These are phyloP conservation scores for Colletotrichum sidae DNA, from an alignment of 2,329 filamentous ascomycete genomes.

Conservation along the genomic window DNA sequence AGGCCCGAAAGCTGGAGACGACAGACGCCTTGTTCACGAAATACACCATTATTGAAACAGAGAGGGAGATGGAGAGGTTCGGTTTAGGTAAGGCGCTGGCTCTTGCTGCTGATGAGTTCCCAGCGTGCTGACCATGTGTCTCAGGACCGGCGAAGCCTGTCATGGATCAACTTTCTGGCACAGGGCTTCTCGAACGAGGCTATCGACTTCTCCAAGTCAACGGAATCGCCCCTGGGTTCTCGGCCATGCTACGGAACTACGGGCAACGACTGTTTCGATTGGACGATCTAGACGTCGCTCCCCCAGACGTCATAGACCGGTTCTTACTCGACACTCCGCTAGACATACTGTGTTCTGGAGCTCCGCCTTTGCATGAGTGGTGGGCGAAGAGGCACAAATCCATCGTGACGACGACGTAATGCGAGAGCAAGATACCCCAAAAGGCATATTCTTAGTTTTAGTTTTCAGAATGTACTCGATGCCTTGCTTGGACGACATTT, in stretches of 20 bases:
- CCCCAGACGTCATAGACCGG: slow-evolving; percentile 19
- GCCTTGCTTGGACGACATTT: no score
- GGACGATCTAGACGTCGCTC: slow-evolving; percentile 2
- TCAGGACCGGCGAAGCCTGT: slow-evolving; percentile 3
- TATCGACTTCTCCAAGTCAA: slow-evolving; percentile 1
- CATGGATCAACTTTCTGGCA: not conserved
- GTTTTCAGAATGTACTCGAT: no score
- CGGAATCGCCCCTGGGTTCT: slow-evolving; percentile 3
- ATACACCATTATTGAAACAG: slow-evolving; percentile 9
- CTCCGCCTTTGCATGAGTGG: slow-evolving; percentile 17
- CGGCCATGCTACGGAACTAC: slow-evolving; percentile 6
- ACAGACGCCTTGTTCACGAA: slow-evolving; percentile 12
- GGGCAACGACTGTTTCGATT: slow-evolving; percentile 4
- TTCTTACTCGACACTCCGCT: slow-evolving; percentile 27
- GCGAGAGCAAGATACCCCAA: not conserved
- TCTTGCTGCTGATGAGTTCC: not conserved
- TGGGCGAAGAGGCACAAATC: slow-evolving; percentile 17
- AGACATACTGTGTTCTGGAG: slow-evolving; percentile 24
- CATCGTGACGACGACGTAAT: not conserved
- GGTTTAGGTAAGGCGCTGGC: slow-evolving; percentile 10
- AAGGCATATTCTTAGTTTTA: no score
- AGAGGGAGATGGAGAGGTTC: slow-evolving; percentile 23
- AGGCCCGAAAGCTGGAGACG: slow-evolving; percentile 27
- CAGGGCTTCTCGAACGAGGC: slow-evolving; percentile 15
- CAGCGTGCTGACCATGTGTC: not conserved